Evolutionary conservation across 164 flowering plant species (phyloP), one percentile per base, ranked within the genome.

Genomic region (Vitis labrusca): DNA sequence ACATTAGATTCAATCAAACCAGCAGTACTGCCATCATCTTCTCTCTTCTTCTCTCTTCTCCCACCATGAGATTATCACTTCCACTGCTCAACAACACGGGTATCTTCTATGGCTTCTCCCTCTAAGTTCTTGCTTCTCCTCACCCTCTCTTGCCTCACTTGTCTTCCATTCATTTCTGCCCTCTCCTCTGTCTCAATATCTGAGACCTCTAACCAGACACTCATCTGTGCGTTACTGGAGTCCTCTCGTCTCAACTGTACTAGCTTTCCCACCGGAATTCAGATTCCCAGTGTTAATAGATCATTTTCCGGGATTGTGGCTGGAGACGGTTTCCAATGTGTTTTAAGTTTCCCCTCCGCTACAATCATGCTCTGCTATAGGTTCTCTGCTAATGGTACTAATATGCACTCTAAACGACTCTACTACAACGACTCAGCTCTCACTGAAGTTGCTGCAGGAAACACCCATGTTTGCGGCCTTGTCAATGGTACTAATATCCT

Each of bases 121-220:
- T 64, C 37, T 48, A 52, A 3, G 10, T 55, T 70, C 50, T 65
- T 47, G 56, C 65, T 70, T 10, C 37, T 61, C 51, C 50, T 67
- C 3, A 27, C 14, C 48, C 66, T 72, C 6, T 51, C 23, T 32
- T 65, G 72, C 47, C 27, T 71, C 59, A 59, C 71, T 57, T 71
- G 52, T 67, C 13, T 71, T 23, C 73, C 73, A 8, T 51, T 56
- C 15, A 10, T 50, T 59, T 60, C 59, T 29, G 83, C 89, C 9
- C 82, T 89, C 65, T 80, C 91, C 51, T 83, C 95, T 1, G 48
- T 92, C 0, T 66, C 95, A 5, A 84, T 92, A 7, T 84, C 95
- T 8, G 77, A 82, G 54, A 81, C 80, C 50, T 50, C 81, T 0
- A 83, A 83, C 65, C 79, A 69, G 19, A 84, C 87, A 1, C 1